Conservation (phyloP, 768 basidiomycete genomes). For the Sporobolomyces roseus region DNA sequence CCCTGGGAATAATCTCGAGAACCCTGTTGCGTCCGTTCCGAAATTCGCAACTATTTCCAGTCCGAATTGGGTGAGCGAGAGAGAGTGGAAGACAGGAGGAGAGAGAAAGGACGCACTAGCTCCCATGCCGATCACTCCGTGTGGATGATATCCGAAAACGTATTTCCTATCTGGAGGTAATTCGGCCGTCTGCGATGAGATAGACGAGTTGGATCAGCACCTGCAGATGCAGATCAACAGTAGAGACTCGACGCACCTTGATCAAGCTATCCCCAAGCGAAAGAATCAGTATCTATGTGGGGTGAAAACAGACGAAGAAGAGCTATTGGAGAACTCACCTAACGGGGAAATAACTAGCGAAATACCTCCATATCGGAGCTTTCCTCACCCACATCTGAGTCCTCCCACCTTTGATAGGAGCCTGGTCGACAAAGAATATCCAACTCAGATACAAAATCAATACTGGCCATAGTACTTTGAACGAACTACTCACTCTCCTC, state of each 20-base stretch:
- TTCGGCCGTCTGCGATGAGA: constrained; percentile 65
- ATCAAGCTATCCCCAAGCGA: constrained; percentile 46
- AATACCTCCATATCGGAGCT: constrained; percentile 60
- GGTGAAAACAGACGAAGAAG: too few relatives aligned
- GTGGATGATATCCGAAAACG: constrained; percentile 97
- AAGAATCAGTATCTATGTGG: not conserved
- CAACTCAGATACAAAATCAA: constrained; percentile 73
- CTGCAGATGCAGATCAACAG: too few relatives aligned
- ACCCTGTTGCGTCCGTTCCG: constrained; percentile 89
- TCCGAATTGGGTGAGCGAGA: constrained; percentile 19
- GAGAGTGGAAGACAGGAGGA: not conserved
- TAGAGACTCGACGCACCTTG: constrained; percentile 50
- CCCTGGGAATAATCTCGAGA: constrained; percentile 83
- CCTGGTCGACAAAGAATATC: constrained; percentile 69
- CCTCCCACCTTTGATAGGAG: constrained; percentile 68
- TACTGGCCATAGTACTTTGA: constrained; percentile 83
- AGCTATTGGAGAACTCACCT: constrained; percentile 11
- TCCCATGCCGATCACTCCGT: constrained; percentile 98
- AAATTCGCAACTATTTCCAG: constrained; percentile 68
- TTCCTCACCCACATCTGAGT: constrained; percentile 71
- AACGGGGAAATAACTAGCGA: constrained; percentile 41
- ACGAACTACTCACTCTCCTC: constrained; percentile 58
- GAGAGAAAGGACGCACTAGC: constrained; percentile 46
- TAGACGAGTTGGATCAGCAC: too few relatives aligned
- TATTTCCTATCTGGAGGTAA: constrained; percentile 88